Conservation (phyloP, 2,329 filamentous ascomycete species). For the Epichloe gansuensis region DNA sequence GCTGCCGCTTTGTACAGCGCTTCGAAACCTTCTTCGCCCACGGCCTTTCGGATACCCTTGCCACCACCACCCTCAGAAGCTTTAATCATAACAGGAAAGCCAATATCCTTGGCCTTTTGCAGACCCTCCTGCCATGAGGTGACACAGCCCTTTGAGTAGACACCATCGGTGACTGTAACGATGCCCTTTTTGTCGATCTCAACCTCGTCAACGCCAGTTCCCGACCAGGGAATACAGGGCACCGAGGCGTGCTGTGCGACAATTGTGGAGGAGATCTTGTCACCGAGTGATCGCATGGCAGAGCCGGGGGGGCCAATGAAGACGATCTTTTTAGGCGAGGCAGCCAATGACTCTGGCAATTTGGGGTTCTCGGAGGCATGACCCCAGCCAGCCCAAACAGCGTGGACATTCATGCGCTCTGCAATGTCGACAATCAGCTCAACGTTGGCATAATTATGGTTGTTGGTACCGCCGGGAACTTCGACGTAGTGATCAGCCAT, state of each 20-base stretch:
- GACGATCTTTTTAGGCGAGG: constrained; percentile 95
- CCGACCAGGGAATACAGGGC: constrained; percentile 98
- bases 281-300: constrained; percentile 95
- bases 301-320: constrained; percentile 98
- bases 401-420: constrained; percentile 96
- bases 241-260: constrained; percentile 94
- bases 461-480: constrained; percentile 96
- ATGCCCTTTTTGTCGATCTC: constrained; percentile 68
- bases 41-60: constrained; percentile 96
- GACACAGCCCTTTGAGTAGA: constrained; percentile 88
- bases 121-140: constrained; percentile 83
- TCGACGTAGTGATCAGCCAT: constrained; percentile 99
- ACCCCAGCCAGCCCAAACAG: constrained; percentile 98
- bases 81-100: constrained; percentile 99
- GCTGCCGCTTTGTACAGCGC: constrained; percentile 88
- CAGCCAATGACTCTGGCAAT: constrained; percentile 87
- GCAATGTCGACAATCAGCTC: constrained; percentile 98
- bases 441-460: constrained; percentile 99
- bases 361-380: constrained; percentile 98
- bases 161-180: constrained; percentile 75
- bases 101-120: constrained; percentile 73
- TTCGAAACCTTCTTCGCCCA: constrained; percentile 72
- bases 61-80: constrained; percentile 98
- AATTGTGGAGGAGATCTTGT: constrained; percentile 99
- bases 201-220: constrained; percentile 77